Conservation (phyloP, 2,329 filamentous ascomycete genomes). For the Phaeosphaeriaceae sp. region DNA sequence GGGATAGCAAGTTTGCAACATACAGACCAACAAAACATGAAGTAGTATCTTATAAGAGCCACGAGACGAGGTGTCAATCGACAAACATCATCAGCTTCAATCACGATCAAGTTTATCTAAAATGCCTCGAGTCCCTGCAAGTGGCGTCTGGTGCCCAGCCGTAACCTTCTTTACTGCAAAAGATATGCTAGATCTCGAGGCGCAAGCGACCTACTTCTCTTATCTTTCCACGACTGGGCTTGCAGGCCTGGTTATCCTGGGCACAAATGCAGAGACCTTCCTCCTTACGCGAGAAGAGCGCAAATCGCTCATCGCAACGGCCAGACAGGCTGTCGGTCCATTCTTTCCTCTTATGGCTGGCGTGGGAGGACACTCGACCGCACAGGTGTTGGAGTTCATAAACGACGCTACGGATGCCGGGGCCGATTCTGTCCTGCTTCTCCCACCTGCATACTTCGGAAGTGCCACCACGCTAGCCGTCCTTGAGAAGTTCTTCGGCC, state of each 20-base stretch:
- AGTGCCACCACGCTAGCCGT: slow-evolving; percentile 49
- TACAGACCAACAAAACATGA: not conserved
- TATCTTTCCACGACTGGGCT: slow-evolving; percentile 52
- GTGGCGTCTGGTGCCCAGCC: slow-evolving; percentile 31
- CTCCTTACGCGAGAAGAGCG: slow-evolving; percentile 49
- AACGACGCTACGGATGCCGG: slow-evolving; percentile 47
- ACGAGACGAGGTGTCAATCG: not conserved
- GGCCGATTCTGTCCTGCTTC: slow-evolving; percentile 50
- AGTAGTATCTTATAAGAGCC: not conserved
- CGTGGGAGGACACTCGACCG: slow-evolving; percentile 43
- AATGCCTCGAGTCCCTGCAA: slow-evolving; percentile 22
- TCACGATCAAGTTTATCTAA: not conserved
- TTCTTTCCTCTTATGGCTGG: slow-evolving; percentile 43
- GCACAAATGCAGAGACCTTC: slow-evolving; percentile 53
- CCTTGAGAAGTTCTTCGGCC: slow-evolving; percentile 50
- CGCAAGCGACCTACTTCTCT: slow-evolving; percentile 48
- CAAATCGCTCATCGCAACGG: slow-evolving; percentile 43
- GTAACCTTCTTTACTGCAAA: slow-evolving; percentile 49
- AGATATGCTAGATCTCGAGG: slow-evolving; percentile 47
- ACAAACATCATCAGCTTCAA: not conserved
- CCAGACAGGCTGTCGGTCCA: slow-evolving; percentile 42
- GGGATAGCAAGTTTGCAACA: not conserved
- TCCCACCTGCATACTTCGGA: slow-evolving; percentile 53
- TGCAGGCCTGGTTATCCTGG: slow-evolving; percentile 51
- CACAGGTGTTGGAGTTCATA: slow-evolving; percentile 50